Base-by-base conservation (phyloP, 1,284 basidiomycete genomes). In the Boletus austroedulis region DNA sequence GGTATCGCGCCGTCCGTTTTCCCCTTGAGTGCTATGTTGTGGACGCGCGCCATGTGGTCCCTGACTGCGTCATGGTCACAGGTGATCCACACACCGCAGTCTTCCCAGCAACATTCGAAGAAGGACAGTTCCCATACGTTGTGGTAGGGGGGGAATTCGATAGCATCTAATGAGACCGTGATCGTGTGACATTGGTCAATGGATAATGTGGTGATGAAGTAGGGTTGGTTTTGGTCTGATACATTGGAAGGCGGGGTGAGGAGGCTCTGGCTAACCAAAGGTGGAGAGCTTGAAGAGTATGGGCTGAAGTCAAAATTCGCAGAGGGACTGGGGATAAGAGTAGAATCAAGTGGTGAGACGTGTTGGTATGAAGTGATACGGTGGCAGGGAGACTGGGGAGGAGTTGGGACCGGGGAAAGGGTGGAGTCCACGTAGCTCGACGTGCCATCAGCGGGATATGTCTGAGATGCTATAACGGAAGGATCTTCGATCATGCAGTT, bases 61-160 rank as follows among this genome's bases (percentile, higher is more conserved):
- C 41, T 66, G 36, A 72, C 47, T 1, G 56, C 57, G 24, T 58
- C 58, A 23, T 58, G 61, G 2, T 62, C 54, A 2, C 57, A 59
- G 4, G 66, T 48, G 51, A 68, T 65, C 67, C 67, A 68, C 4
- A 47, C 43, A 0, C 52, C 38, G 6, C 67, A 69, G 29, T 29
- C 15, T 6, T 38, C 29, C 66, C 68, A 72, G 8, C 31, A 31
- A 24, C 67, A 69, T 17, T n/a, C 55, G 43, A 71, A 69, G 44
- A 69, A 71, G 0, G 15, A 19, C 0, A 4, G 23, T 2, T 53
- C 56, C 4, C 3, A 19, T 19, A 6, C 5, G 4, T 17, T 17
- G 31, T 24, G 5, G 6, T 14, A 7, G 17, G 19, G 10, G 1
- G 61, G 63, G 24, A 67, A 60, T 28, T 64, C 59, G 5, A 70